phyloP scores from a whole-genome alignment of 2,329 filamentous ascomycete genomes.

The Leptosphaerulina australis region DNA sequence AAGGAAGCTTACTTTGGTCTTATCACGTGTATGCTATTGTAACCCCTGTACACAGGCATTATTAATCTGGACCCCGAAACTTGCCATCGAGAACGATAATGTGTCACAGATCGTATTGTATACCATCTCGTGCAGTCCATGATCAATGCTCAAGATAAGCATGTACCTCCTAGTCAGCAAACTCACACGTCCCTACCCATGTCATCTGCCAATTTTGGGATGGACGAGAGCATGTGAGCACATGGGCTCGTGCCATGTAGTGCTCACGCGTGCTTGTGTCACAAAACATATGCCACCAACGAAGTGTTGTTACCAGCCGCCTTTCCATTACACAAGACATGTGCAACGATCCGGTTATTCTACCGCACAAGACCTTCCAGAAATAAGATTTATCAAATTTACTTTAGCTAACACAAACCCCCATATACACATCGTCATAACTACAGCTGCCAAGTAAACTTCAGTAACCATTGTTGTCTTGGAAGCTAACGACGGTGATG shows the following conservation, averaged over 20 bases:
- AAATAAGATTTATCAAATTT: background rate
- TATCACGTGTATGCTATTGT: no score
- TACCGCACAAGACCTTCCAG: no score
- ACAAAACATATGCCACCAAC: background rate
- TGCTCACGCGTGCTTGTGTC: slow-evolving; percentile 4
- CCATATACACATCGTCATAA: background rate
- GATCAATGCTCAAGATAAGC: background rate
- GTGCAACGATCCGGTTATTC: background rate
- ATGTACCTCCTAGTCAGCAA: background rate
- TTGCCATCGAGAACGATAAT: no score
- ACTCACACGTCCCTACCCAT: slow-evolving; percentile 5
- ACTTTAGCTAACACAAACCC: background rate
- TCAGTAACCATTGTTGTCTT: slow-evolving; percentile 1
- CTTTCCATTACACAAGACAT: background rate
- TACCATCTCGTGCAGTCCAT: no score
- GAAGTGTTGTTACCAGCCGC: background rate
- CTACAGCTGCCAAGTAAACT: background rate
- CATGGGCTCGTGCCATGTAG: slow-evolving; percentile 4
- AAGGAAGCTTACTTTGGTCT: no score
- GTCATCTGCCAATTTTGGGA: slow-evolving; percentile 5
- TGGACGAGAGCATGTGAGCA: slow-evolving; percentile 16
- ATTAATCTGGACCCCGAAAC: no score
- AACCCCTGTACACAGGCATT: no score
- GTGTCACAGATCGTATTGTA: no score
- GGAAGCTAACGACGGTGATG: background rate